Percentiles rank a stretch among this genome's conserved stretches.
These are phyloP conservation scores for Sambucus nigra DNA, from an alignment of 129 eudicot species.

Conservation along the genomic window DNA sequence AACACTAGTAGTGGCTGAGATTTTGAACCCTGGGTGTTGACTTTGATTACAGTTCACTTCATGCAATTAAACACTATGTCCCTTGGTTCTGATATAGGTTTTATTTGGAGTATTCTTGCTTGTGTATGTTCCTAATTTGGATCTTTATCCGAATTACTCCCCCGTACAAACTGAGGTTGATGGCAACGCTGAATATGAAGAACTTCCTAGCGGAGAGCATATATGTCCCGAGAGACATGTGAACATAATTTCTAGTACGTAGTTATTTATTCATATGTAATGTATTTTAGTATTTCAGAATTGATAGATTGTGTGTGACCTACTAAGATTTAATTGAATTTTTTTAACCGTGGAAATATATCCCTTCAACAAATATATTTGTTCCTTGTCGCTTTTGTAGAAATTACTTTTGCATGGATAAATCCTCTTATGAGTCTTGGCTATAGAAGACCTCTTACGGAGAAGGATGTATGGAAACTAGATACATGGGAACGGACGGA, in stretches of 20 bases:
- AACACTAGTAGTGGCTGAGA: too few species aligned
- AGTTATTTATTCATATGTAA: constrained; percentile 2
- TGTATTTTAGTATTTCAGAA: constrained; percentile 13
- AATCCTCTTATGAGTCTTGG: constrained; percentile 79
- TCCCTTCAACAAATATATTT: neutral
- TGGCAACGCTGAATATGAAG: constrained; percentile 47
- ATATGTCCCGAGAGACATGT: constrained; percentile 75
- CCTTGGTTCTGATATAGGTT: constrained; percentile 30
- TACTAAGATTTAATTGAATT: neutral
- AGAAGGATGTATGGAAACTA: constrained; percentile 86
- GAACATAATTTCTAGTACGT: constrained; percentile 69
- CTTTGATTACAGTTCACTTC: neutral
- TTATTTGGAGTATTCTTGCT: constrained; percentile 56
- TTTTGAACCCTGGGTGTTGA: neutral
- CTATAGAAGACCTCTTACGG: constrained; percentile 73
- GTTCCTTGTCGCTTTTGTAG: constrained; percentile 23
- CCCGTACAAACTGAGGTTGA: constrained; percentile 32
- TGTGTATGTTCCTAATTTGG: constrained; percentile 47
- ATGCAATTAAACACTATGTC: neutral
- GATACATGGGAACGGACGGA: constrained; percentile 90
- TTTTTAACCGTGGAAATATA: neutral
- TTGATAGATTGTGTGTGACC: neutral
- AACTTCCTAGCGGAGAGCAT: constrained; percentile 55
- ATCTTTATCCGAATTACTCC: constrained; percentile 55
- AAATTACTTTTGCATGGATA: constrained; percentile 73